A percentile compares a stretch with the other conserved stretches of the same genome.
Evolutionary conservation across 129 eudicot species (phyloP).

Genomic region (Mikania micrantha): DNA sequence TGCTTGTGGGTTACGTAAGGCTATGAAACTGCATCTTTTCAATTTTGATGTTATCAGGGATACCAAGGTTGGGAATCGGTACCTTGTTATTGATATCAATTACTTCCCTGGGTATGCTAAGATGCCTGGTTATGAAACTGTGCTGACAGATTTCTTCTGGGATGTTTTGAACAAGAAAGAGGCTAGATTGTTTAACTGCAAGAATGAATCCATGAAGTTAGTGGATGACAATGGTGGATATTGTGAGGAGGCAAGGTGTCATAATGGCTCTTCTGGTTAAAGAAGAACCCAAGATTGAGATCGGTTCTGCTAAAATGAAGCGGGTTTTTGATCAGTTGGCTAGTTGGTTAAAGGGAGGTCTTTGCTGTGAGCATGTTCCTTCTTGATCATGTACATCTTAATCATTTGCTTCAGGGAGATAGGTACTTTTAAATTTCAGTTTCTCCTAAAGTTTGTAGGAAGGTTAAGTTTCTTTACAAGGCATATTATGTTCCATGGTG

Average conservation of each 20-base stretch:
- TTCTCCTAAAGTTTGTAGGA: conserved; percentile 29
- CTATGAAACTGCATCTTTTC: conserved; percentile 42
- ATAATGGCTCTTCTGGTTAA: conserved; percentile 27
- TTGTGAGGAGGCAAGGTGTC: conserved; percentile 22
- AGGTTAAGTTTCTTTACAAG: conserved; percentile 27
- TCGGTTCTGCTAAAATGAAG: conserved; percentile 17
- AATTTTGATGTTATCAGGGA: conserved; percentile 74
- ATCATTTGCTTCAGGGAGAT: conserved; percentile 29
- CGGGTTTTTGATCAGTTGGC: conserved; percentile 13
- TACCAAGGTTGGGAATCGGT: conserved; percentile 47
- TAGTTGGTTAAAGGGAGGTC: conserved; percentile 14
- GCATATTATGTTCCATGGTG: conserved; percentile 30
- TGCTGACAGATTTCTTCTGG: conserved; percentile 58
- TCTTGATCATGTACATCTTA: conserved; percentile 51
- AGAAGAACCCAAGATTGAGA: neutral
- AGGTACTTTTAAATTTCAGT: conserved; percentile 37
- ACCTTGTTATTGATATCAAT: conserved; percentile 64
- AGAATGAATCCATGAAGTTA: conserved; percentile 33
- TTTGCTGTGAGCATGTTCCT: conserved; percentile 25
- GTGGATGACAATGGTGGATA: conserved; percentile 31
- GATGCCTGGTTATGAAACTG: conserved; percentile 53
- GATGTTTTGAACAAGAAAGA: conserved; percentile 45
- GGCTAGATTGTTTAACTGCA: conserved; percentile 20
- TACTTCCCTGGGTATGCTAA: conserved; percentile 80
- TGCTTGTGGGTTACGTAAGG: conserved; percentile 43